Conservation (phyloP, 1,139 yeast species). For the Magnusiomyces magnusii region DNA sequence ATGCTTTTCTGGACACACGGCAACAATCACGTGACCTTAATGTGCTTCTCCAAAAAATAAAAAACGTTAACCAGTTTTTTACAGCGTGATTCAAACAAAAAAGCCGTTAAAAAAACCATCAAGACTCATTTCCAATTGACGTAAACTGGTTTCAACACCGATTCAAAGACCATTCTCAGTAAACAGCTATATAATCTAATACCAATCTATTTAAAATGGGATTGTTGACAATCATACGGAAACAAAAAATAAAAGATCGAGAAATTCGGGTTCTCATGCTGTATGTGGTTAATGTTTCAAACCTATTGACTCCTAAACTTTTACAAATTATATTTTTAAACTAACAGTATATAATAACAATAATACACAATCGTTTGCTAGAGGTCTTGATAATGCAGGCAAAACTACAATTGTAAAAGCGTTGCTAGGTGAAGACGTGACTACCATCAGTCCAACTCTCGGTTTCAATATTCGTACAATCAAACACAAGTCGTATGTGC, state of each 20-base stretch:
- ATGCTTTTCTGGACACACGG: too few relatives aligned
- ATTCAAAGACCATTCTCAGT: too few relatives aligned
- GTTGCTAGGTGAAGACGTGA: conserved; percentile 37
- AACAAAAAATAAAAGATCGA: conserved; percentile 71
- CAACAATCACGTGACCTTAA: too few relatives aligned
- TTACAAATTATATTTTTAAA: background rate
- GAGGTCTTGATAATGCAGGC: conserved; percentile 85
- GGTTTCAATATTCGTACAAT: conserved; percentile 59
- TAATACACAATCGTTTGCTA: too few relatives aligned
- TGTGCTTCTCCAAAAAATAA: too few relatives aligned
- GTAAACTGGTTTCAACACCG: too few relatives aligned
- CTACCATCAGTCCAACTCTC: conserved; percentile 50
- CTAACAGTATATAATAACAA: too few relatives aligned
- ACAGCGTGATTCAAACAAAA: too few relatives aligned
- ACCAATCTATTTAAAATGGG: conserved; percentile 51
- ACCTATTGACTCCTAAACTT: background rate
- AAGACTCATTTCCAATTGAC: too few relatives aligned
- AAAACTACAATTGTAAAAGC: conserved; percentile 70
- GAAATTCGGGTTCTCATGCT: conserved; percentile 69
- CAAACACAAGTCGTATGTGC: conserved; percentile 22
- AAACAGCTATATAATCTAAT: too few relatives aligned
- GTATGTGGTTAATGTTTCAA: conserved; percentile 22
- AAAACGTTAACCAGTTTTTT: too few relatives aligned
- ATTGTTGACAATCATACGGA: conserved; percentile 66
- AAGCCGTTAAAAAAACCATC: too few relatives aligned